Percentiles rank a stretch among this genome's conserved stretches.
phyloP scores from a whole-genome alignment of 169 alveolate species.

The Plasmodium gaboni region DNA sequence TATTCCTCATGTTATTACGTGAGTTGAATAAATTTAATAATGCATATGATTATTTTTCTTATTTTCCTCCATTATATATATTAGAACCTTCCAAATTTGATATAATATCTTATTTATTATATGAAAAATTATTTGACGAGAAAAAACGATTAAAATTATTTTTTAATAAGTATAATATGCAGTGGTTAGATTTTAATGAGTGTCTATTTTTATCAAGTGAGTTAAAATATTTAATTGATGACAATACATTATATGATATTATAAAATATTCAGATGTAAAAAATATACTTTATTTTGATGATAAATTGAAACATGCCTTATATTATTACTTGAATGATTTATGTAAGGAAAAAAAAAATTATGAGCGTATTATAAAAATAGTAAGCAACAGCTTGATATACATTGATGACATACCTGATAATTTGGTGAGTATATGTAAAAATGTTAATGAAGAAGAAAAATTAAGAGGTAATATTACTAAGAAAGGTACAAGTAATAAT shows the following conservation, averaged over 20 bases:
- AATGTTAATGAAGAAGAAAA: not conserved
- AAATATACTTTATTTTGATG: slow-evolving; percentile 31
- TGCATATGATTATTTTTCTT: slow-evolving; percentile 15
- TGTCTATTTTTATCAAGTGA: slow-evolving; percentile 34
- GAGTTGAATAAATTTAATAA: slow-evolving; percentile 25
- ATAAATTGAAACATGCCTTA: slow-evolving; percentile 16
- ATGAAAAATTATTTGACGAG: slow-evolving; percentile 47
- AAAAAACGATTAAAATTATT: slow-evolving; percentile 44
- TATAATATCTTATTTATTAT: not conserved
- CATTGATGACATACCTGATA: slow-evolving; percentile 46
- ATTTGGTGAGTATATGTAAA: slow-evolving; percentile 4
- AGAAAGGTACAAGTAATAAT: too few relatives aligned
- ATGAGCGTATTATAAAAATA: slow-evolving; percentile 3
- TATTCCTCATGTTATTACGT: slow-evolving; percentile 36
- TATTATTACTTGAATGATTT: slow-evolving; percentile 30
- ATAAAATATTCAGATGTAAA: slow-evolving; percentile 23
- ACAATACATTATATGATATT: slow-evolving; percentile 19
- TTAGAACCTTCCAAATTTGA: not conserved
- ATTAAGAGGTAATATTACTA: not conserved
- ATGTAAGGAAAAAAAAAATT: slow-evolving; percentile 6
- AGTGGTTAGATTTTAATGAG: slow-evolving; percentile 44
- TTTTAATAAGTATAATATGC: slow-evolving; percentile 13
- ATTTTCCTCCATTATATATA: slow-evolving; percentile 33
- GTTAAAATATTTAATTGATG: slow-evolving; percentile 9
- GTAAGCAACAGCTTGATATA: slow-evolving; percentile 11